Evolutionary conservation across 345 rosid species (phyloP).

Genomic region (Anastatica hierochuntica): DNA sequence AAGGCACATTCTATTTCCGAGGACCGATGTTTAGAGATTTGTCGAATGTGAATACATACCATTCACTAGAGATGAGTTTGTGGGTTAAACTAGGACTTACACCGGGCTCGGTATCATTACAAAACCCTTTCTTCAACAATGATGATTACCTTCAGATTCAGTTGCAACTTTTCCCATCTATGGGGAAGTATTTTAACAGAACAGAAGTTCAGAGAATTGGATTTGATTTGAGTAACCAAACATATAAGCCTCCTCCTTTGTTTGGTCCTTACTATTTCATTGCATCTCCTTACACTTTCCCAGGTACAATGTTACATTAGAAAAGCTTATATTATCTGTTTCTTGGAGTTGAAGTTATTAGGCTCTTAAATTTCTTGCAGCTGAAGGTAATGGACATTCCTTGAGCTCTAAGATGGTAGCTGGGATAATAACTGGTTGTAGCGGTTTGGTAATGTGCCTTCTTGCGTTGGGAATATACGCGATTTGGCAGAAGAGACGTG

Average conservation of each 20-base stretch:
- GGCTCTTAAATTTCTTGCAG: slow-evolving; percentile 37
- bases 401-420: slow-evolving; percentile 35
- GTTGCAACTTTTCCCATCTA: slow-evolving; percentile 62
- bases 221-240: slow-evolving; percentile 74
- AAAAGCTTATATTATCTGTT: too few species aligned
- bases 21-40: slow-evolving; percentile 67
- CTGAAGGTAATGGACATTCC: slow-evolving; percentile 26
- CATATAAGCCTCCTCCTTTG: slow-evolving; percentile 65
- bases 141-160: slow-evolving; percentile 90
- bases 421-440: slow-evolving; percentile 45
- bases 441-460: slow-evolving; percentile 48
- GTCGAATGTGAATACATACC: slow-evolving; percentile 51
- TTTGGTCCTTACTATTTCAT: slow-evolving; percentile 88
- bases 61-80: slow-evolving; percentile 67
- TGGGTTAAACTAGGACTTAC: slow-evolving; percentile 62
- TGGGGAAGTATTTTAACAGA: slow-evolving; percentile 50
- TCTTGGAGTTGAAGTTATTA: too few species aligned
- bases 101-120: slow-evolving; percentile 77
- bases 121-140: slow-evolving; percentile 69
- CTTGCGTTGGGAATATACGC: slow-evolving; percentile 65
- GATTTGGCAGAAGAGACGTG: slow-evolving; percentile 81
- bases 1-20: slow-evolving; percentile 78
- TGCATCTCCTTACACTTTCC: slow-evolving; percentile 78
- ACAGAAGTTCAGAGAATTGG: slow-evolving; percentile 62
- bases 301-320: slow-evolving; percentile 65